Base-by-base conservation (phyloP, 225 moss, liverwort and hornwort species). In the Lunularia cruciata region DNA sequence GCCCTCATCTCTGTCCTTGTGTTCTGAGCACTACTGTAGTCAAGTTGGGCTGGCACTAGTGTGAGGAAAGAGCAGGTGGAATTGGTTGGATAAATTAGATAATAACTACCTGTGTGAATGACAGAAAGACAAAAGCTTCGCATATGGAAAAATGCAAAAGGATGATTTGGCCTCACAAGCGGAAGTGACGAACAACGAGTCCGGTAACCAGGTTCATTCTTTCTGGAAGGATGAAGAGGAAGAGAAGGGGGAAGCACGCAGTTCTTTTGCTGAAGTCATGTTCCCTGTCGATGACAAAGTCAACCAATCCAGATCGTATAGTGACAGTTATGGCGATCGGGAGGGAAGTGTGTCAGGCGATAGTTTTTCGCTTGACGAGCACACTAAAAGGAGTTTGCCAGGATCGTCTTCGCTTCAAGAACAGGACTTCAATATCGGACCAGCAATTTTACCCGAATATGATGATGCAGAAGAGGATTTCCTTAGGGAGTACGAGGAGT, bases 401-500 rank as follows among this genome's bases (percentile, higher is more conserved):
- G 66, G 38, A 42, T 83, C 69, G 54, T 87, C 82, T 37, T 69
- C 78, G 39, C 52, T 26, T 38, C 81, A 77, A 45, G 90, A 84
- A 8, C 69, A 70, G 6, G 86, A 83, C 52, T 73, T 77, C 12
- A 78, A 86, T 52, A 83, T 76, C 60, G 79, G 75, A 23, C 85
- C 89, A 11, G 83, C 87, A 51, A 79, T 83, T 60, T 61, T 89
- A 62, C 79, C 76, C 55, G 73, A 79, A 19, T 83, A 79, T 25
- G 89, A 94, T 20, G 94, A 91, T 73, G 94, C 89, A 34, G 94
- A 91, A 67, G 91, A 94, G 46, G 85, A 79, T 14, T 94, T 94
- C 70, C 66, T 94, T 68, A 87, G 87, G 38, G 91, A 91, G 43
- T 91, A 85, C 55, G 91, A 86, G 58, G 87, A 89, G 0, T 94